A percentile compares a stretch with the other conserved stretches of the same genome.
phyloP scores from a whole-genome alignment of 352 stramenopile genomes.

The Globisporangium alternatum region DNA sequence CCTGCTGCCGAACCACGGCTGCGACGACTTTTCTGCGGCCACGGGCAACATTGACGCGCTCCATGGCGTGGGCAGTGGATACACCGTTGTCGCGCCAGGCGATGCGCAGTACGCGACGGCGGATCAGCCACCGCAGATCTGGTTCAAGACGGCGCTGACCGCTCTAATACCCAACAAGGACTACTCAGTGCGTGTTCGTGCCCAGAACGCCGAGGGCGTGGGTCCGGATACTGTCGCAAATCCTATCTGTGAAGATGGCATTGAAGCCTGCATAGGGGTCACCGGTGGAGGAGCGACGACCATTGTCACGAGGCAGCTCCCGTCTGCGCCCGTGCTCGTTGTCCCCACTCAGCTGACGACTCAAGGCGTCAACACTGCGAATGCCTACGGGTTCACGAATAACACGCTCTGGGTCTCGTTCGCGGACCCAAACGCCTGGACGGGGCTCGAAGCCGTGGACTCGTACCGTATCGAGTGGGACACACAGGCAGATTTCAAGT shows the following conservation, averaged over 20 bases:
- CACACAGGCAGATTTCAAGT: slow-evolving; percentile 55
- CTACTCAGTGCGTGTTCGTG: slow-evolving; percentile 84
- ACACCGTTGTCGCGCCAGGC: slow-evolving; percentile 24
- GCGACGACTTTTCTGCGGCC: slow-evolving; percentile 46
- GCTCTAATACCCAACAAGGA: slow-evolving; percentile 39
- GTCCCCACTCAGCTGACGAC: slow-evolving; percentile 50
- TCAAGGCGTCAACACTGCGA: slow-evolving; percentile 26
- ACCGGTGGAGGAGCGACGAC: background rate
- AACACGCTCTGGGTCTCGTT: slow-evolving; percentile 60
- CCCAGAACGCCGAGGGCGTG: slow-evolving; percentile 84
- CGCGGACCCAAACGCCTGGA: slow-evolving; percentile 62
- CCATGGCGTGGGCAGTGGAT: slow-evolving; percentile 47
- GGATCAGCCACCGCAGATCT: slow-evolving; percentile 9
- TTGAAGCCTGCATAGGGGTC: slow-evolving; percentile 69
- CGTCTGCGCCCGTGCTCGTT: slow-evolving; percentile 34
- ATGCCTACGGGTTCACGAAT: slow-evolving; percentile 66
- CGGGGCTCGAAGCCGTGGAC: slow-evolving; percentile 75
- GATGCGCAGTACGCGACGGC: slow-evolving; percentile 12
- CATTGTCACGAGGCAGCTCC: slow-evolving; percentile 65
- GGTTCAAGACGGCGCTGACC: slow-evolving; percentile 27
- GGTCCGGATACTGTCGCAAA: slow-evolving; percentile 54
- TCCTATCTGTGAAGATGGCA: slow-evolving; percentile 83
- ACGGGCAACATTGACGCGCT: slow-evolving; percentile 39
- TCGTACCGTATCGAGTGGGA: slow-evolving; percentile 93
- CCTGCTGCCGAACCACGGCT: slow-evolving; percentile 50